phyloP scores from a whole-genome alignment of 2,329 filamentous ascomycete genomes.

The Pseudopyricularia cyperi region DNA sequence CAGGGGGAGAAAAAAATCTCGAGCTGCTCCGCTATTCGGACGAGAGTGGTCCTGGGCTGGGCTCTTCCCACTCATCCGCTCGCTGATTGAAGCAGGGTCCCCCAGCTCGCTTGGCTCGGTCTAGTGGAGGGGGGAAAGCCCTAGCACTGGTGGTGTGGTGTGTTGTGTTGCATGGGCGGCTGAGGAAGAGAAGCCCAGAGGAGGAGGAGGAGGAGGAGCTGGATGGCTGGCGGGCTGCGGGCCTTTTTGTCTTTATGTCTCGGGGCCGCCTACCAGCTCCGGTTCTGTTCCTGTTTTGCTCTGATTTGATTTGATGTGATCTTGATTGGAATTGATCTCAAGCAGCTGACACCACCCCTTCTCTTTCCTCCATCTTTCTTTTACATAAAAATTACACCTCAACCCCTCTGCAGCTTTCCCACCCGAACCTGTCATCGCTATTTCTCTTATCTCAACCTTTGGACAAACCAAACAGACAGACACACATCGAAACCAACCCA shows the following conservation, averaged over 20 bases:
- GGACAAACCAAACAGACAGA: conserved; percentile 8
- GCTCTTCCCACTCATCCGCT: neutral
- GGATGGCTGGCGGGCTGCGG: neutral
- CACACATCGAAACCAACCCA: neutral
- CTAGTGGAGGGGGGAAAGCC: conserved; percentile 1
- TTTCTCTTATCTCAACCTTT: conserved; percentile 22
- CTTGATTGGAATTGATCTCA: neutral
- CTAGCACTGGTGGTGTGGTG: neutral
- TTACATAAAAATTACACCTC: conserved; percentile 30
- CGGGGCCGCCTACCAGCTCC: too few relatives aligned
- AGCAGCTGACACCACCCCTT: neutral
- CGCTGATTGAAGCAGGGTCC: neutral
- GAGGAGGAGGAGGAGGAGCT: neutral
- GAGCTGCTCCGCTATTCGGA: neutral
- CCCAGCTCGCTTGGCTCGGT: neutral
- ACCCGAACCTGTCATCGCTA: conserved; percentile 23
- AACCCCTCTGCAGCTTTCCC: conserved; percentile 24
- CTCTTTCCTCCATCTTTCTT: conserved; percentile 22
- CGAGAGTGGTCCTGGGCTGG: neutral
- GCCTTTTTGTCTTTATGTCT: neutral
- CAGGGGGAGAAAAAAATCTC: conserved; percentile 7
- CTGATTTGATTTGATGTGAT: too few relatives aligned
- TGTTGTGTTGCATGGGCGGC: neutral
- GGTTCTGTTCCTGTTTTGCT: too few relatives aligned
- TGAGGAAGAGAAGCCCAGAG: neutral